phyloP scores from a whole-genome alignment of 371 early-diverging fungal genomes.

The Furculomyces boomerangus region DNA sequence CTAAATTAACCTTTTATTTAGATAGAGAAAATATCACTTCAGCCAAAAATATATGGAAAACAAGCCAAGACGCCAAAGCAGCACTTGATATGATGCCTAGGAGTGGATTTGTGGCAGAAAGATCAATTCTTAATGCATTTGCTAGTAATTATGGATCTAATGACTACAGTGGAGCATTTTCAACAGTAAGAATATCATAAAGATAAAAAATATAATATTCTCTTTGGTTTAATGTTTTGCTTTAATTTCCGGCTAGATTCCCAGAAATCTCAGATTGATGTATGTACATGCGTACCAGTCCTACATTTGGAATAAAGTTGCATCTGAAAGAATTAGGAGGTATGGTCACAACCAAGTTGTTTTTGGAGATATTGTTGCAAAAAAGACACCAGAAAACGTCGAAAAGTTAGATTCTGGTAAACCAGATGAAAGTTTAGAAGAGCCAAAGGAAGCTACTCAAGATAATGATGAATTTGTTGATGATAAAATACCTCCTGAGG shows the following conservation, averaged over 20 bases:
- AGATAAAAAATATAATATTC: too few relatives aligned
- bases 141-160: conserved; percentile 19
- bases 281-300: conserved; percentile 97
- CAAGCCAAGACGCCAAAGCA: conserved; percentile 36
- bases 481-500: background rate
- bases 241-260: conserved; percentile 25
- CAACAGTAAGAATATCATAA: conserved; percentile 21
- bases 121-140: conserved; percentile 37
- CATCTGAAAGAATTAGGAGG: conserved; percentile 48
- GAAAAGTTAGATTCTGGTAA: conserved; percentile 3
- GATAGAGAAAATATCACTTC: conserved; percentile 32
- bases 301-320: conserved; percentile 84
- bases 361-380: conserved; percentile 68
- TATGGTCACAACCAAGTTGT: conserved; percentile 52
- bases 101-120: conserved; percentile 47
- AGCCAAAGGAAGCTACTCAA: background rate
- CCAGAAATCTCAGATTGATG: conserved; percentile 71
- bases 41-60: conserved; percentile 53
- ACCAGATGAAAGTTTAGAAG: background rate
- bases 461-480: conserved; percentile 12
- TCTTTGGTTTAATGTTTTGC: too few relatives aligned
- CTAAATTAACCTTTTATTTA: background rate
- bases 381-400: background rate
- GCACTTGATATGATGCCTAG: conserved; percentile 49
- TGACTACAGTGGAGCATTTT: conserved; percentile 41